Evolutionary conservation across 1,139 yeast genomes (phyloP).

Genomic region (Protomyces inundatus): DNA sequence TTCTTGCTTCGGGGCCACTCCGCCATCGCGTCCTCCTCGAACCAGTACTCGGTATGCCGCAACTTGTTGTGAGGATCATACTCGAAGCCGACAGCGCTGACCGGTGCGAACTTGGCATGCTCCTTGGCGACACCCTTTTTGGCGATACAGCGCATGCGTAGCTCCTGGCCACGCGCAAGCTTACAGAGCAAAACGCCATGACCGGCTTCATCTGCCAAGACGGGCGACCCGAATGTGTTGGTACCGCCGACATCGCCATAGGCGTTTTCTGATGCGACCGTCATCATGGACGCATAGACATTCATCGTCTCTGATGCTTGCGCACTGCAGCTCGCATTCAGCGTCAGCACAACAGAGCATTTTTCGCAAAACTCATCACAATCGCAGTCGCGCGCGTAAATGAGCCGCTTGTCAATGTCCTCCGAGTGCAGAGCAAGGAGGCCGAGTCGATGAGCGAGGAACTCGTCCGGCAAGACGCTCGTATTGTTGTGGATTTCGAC

Average conservation of each 20-base stretch:
- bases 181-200: slow-evolving; percentile 88
- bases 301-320: slow-evolving; percentile 68
- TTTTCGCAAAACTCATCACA: slow-evolving; percentile 96
- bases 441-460: slow-evolving; percentile 88
- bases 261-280: slow-evolving; percentile 32
- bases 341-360: slow-evolving; percentile 80
- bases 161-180: slow-evolving; percentile 86
- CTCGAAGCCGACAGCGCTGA: slow-evolving; percentile 95
- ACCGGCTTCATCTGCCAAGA: slow-evolving; percentile 66
- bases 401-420: slow-evolving; percentile 64
- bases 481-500: slow-evolving; percentile 93
- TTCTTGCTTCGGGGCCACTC: slow-evolving; percentile 83
- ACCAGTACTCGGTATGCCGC: slow-evolving; percentile 94
- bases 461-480: slow-evolving; percentile 93
- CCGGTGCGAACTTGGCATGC: slow-evolving; percentile 98
- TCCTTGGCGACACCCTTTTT: slow-evolving; percentile 95
- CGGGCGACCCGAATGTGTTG: slow-evolving; percentile 59
- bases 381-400: slow-evolving; percentile 64
- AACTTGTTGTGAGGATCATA: slow-evolving; percentile 99
- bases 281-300: slow-evolving; percentile 79
- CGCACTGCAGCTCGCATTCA: slow-evolving; percentile 81
- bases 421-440: slow-evolving; percentile 80
- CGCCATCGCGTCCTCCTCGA: slow-evolving; percentile 74
- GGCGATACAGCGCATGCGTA: slow-evolving; percentile 84
- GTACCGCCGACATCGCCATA: slow-evolving; percentile 38